Evolutionary conservation across 1,284 basidiomycete genomes (phyloP).

Genomic region (Ceratobasidium sp.): DNA sequence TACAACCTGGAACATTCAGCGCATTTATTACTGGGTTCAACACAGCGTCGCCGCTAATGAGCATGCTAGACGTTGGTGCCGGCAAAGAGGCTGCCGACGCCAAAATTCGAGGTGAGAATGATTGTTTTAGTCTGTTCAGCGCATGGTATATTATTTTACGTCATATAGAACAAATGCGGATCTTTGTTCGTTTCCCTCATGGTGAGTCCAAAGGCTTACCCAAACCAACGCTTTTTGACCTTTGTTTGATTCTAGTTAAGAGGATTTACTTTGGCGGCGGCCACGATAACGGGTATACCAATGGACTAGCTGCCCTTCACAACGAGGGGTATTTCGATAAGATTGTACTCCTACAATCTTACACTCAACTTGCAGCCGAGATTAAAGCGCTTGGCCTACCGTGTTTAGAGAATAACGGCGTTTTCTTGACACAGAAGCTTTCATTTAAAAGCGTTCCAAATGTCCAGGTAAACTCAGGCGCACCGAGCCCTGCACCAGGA

Average conservation of each 20-base stretch:
- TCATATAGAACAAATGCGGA: constrained; percentile 63
- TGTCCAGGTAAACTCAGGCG: background rate
- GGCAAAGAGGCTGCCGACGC: constrained; percentile 77
- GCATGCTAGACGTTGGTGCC: constrained; percentile 75
- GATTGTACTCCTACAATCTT: constrained; percentile 71
- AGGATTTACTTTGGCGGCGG: constrained; percentile 59
- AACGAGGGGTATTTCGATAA: constrained; percentile 72
- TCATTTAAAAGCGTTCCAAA: constrained; percentile 7
- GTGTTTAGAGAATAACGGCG: constrained; percentile 64
- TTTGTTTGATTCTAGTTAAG: constrained; percentile 10
- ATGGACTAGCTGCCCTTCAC: constrained; percentile 68
- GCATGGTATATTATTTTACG: background rate
- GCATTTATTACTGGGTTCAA: constrained; percentile 74
- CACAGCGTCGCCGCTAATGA: constrained; percentile 68
- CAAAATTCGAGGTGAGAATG: constrained; percentile 72
- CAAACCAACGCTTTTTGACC: background rate
- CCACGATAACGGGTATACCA: constrained; percentile 78
- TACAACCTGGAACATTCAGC: constrained; percentile 60
- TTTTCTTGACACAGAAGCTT: constrained; percentile 70
- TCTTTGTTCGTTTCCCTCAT: constrained; percentile 68
- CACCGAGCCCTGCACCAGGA: constrained; percentile 27
- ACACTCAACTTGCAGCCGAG: constrained; percentile 67
- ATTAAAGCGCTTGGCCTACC: constrained; percentile 67
- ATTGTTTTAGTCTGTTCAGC: background rate
- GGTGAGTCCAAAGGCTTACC: constrained; percentile 51